Evolutionary conservation across 1,284 basidiomycete species (phyloP).

Genomic region (Cryptococcus sp.): DNA sequence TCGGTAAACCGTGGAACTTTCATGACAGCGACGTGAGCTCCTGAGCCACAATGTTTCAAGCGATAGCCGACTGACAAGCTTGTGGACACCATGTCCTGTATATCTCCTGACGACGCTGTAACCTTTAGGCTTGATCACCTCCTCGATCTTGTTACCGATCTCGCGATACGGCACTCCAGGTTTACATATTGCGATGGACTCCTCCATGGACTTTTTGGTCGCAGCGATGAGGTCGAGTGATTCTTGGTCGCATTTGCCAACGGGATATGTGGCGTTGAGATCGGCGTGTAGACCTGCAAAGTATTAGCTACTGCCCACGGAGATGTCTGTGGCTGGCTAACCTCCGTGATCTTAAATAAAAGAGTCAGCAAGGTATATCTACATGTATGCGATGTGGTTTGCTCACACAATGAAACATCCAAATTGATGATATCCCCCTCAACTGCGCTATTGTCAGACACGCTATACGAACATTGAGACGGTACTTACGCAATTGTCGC

Average conservation of each 20-base stretch:
- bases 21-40: conserved; percentile 3
- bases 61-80: conserved; percentile 61
- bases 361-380: conserved; percentile 1
- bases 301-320: too few species aligned
- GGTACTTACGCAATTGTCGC: conserved; percentile 61
- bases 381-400: neutral
- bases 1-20: conserved; percentile 51
- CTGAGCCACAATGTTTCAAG: conserved; percentile 10
- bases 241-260: conserved; percentile 81
- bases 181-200: conserved; percentile 84
- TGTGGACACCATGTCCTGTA: conserved; percentile 87
- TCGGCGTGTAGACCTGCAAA: conserved; percentile 81
- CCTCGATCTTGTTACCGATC: conserved; percentile 63
- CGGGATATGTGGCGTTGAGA: conserved; percentile 81
- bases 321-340: neutral
- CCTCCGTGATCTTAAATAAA: conserved; percentile 9
- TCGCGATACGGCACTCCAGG: conserved; percentile 77
- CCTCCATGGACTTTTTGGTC: conserved; percentile 77
- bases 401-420: conserved; percentile 60
- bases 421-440: conserved; percentile 95
- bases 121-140: conserved; percentile 72
- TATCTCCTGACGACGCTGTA: conserved; percentile 85
- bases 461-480: neutral
- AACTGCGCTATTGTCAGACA: conserved; percentile 37
- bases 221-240: conserved; percentile 77